Base-by-base conservation (phyloP, 169 alveolate genomes). In the Eimeria sp. region DNA sequence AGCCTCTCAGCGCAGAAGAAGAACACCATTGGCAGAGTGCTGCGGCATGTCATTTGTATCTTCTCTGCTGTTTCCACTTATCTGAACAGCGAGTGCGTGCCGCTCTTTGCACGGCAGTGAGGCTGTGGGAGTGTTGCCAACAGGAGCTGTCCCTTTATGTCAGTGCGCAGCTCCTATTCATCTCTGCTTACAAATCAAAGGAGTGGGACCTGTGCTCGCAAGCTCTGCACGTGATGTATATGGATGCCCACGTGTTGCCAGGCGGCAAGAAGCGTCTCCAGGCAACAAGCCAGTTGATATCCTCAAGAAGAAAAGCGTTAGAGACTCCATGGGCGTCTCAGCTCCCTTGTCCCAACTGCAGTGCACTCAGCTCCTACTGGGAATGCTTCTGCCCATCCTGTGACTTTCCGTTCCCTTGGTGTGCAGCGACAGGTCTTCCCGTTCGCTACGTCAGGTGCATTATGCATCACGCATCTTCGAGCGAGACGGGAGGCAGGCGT, bases 201-300 rank as follows among this genome's bases (percentile, higher is more conserved):
- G 93, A 87, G 58, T 87, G 93, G 93, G 80, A 60, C 54, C 80
- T 87, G 76, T 87, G 83, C 25, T 87, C 93, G 56, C 93, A 87
- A 64, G 93, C 93, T 8, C 43, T 87, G 93, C 93, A 87, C 74
- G 62, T 20, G 82, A 20, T 87, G 82, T 66, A 87, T 52, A 62
- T 46, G 82, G 64, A 64, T 58, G 46, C 83, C 56, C 58, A 20
- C 14, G 93, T 40, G 66, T 37, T 66, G 4, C 66, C 58, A 6
- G 43, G 58, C 37, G 62, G 74, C n/a, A 87, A 64, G 49, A 58
- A 87, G 46, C 80, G 72, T 14, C 78, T 87, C 6, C 49, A 87
- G 46, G 66, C 58, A 40, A 46, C 93, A 37, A 64, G 37, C 20
- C 56, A 40, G 27, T 43, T 52, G 60, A 40, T 87, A 23, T 87